Base-by-base conservation (phyloP, 2,329 filamentous ascomycete species). In the Coniella lustricola region DNA sequence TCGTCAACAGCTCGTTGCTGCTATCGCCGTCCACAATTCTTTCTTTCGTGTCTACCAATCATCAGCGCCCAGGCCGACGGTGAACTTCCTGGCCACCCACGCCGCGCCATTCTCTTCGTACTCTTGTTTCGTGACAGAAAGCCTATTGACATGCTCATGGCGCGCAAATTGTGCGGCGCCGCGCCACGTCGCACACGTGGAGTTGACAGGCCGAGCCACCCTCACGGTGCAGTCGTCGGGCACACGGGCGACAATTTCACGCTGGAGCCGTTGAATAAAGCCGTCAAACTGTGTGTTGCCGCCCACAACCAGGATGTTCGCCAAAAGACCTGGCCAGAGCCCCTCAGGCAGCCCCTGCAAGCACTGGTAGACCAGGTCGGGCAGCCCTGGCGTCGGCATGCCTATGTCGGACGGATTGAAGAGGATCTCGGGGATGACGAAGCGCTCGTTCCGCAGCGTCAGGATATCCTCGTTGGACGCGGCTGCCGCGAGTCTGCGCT, bases 401-500 rank as follows among this genome's bases (percentile, higher is more conserved):
- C 90, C 90, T 37, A 95, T 83, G 66, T 97, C 91, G 3, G 77
- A 76, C 0, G 93, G 93, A 48, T 78, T 85, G 68, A 98, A 97
- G 3, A 98, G 69, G 5, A 97, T 74, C 63, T 98, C 93, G 0
- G 93, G 91, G 0, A 95, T 85, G 2, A 81, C 74, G 62, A 98
- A 98, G 39, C 91, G 81, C 68, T 98, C 93, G 64, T 96, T 97
- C 4, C 88, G 84, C 9, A 98, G 73, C 0, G 90, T 88, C 54
- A 98, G 69, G 13, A 90, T 74, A 62, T 97, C 90, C 62, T 97
- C 91, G 20, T 74, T 73, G 10, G 71, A 60, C 45, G 69, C 63
- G 60, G 69, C 67, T 1, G 67, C 66, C 1, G 71, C 64, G 14
- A 73, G 59, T 56, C 73, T 76, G 22, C 66, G 66, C 3, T 73